Evolutionary conservation across 2,329 filamentous ascomycete genomes (phyloP), one percentile per base, ranked within the genome.

Genomic region (Parascedosporium putredinis): DNA sequence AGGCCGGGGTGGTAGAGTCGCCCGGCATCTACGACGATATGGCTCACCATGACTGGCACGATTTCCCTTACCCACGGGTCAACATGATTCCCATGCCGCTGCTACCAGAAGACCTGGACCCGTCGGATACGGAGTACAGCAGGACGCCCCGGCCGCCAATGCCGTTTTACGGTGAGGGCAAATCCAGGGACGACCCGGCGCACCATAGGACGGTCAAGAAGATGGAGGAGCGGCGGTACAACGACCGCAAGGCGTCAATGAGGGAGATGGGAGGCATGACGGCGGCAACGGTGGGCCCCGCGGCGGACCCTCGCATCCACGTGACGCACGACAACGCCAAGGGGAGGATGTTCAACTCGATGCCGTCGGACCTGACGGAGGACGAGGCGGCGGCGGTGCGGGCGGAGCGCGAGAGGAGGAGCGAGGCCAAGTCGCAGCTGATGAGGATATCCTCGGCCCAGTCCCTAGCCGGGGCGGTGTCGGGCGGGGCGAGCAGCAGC

Each of bases 201-300:
- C 57, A 60, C 8, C 71, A 74, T 55, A 61, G 71, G 10, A 70
- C 68, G 1, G 62, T 72, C 31, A 66, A 61, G 52, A 63, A 61
- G 49, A 60, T 65, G 27, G 61, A 68, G 45, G 59, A 58, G 18
- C 61, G 64, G 40, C 65, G 69, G 14, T 72, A 74, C 46, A 66
- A 62, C 45, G 70, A 74, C 50, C 64, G 61, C 10, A 67, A 65
- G 9, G 70, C 72, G 4, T 62, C 72, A 3, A 75, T 67, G 66
- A 64, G 73, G 52, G 66, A 69, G 4, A 55, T 64, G 2, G 55
- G 59, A 18, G 61, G 62, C 60, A 7, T 52, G 66, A 8, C 63
- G n/a, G n/a, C n/a, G n/a, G n/a, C n/a, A n/a, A n/a, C n/a, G n/a
- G n/a, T n/a, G n/a, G n/a, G n/a, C n/a, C n/a, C n/a, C n/a, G n/a